Base-by-base conservation (phyloP, 805 yeast genomes). In the Nakazawaea pomicola region DNA sequence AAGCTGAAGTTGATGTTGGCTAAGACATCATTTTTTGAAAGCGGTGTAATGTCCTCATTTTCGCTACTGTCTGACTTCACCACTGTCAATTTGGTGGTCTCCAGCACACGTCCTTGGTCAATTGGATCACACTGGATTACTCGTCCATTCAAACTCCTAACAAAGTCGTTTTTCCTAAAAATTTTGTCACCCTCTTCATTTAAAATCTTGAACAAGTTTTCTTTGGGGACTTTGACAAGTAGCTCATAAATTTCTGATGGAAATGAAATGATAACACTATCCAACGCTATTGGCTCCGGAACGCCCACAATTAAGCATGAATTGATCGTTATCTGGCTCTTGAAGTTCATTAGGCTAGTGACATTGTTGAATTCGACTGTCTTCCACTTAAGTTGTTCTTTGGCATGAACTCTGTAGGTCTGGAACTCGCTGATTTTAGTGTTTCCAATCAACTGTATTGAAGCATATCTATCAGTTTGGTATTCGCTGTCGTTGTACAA, bases 111-210 rank as follows among this genome's bases (percentile, higher is more conserved):
- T 1, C 95, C 95, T 54, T 85, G 95, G 31, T 72, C 76, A 2
- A 76, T 68, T 0, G 95, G 95, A 49, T 85, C 95, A 55, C 88
- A 76, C 18, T 80, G 68, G 3, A 74, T 50, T 3, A 86, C 70
- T 6, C 53, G 51, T 16, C 83, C 83, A 46, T 70, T 69, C 15
- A 76, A 51, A 4, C 55, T 57, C 15, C 74, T 57, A 2, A 74
- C 58, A 6, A 50, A 38, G 45, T 72, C 76, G 18, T 71, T 74
- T 34, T 65, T 70, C 23, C 67, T 59, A 18, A 63, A 59, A 11
- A 66, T 55, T 51, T 65, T 51, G 21, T 53, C 53, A 19, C 61
- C 37, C 44, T 62, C 65, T 2, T 56, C 50, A 34, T 67, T 63
- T 6, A 75, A 53, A 3, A 63, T 45, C 7, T 51, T 51, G 20